Conservation (phyloP, 1,139 yeast genomes). For the Geotrichum aggregatum region DNA sequence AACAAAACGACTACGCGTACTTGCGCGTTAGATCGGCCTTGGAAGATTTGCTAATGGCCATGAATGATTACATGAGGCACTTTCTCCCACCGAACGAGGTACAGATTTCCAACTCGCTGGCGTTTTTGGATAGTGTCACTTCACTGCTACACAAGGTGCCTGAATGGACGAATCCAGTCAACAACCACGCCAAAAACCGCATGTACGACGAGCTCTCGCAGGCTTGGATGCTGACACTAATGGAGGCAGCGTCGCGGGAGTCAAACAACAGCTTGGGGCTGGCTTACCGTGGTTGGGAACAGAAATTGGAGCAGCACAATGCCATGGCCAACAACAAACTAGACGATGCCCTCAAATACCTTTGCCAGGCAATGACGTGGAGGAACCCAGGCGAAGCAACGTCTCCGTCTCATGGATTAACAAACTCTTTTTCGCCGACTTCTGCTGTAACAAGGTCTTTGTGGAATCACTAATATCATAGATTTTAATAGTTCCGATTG, state of each 20-base stretch:
- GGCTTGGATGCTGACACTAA: constrained; percentile 67
- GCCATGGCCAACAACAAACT: constrained; percentile 46
- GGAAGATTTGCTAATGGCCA: constrained; percentile 69
- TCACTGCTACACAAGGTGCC: constrained; percentile 65
- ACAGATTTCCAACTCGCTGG: constrained; percentile 54
- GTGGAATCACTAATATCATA: neutral
- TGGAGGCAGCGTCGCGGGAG: constrained; percentile 43
- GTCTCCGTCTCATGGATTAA: neutral
- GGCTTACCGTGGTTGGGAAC: constrained; percentile 51
- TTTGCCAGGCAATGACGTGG: constrained; percentile 5
- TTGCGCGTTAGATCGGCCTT: constrained; percentile 70
- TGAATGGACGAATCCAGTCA: constrained; percentile 62
- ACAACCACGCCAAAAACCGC: constrained; percentile 65
- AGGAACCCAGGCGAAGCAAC: neutral
- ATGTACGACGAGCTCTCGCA: constrained; percentile 78
- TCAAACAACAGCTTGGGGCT: constrained; percentile 37
- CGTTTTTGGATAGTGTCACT: constrained; percentile 66
- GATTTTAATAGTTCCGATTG: no score
- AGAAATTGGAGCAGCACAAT: constrained; percentile 58
- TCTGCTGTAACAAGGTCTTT: neutral
- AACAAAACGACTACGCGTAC: constrained; percentile 79
- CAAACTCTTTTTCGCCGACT: neutral
- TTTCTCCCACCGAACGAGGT: constrained; percentile 75
- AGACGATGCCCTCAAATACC: constrained; percentile 21
- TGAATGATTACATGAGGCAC: constrained; percentile 74